Percentiles rank a stretch among this genome's conserved stretches.
Evolutionary conservation across 345 rosid species (phyloP).

Genomic region (Hevea brasiliensis): DNA sequence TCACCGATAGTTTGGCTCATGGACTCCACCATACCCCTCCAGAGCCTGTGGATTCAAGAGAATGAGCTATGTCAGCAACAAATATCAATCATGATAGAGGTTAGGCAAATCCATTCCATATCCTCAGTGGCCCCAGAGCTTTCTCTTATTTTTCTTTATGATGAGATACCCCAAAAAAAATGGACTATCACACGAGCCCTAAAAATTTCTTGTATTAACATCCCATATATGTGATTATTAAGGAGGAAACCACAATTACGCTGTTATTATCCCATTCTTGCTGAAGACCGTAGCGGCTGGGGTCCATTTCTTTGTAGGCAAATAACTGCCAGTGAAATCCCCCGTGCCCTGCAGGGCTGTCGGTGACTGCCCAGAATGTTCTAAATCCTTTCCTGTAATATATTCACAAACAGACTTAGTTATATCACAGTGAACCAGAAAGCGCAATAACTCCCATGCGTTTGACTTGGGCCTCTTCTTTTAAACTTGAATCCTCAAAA

Average conservation of each 20-base stretch:
- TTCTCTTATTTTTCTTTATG: conserved; percentile 56
- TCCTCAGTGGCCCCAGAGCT: conserved; percentile 76
- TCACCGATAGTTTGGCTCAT: conserved; percentile 81
- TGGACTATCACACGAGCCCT: conserved; percentile 68
- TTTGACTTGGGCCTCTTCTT: conserved; percentile 40
- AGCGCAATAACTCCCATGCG: conserved; percentile 40
- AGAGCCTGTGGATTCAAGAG: conserved; percentile 99
- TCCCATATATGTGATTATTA: conserved; percentile 83
- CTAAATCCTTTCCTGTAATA: conserved; percentile 69
- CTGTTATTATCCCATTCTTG: conserved; percentile 99
- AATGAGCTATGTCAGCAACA: conserved; percentile 97
- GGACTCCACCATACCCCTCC: conserved; percentile 74
- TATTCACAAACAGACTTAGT: conserved; percentile 62
- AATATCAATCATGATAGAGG: conserved; percentile 72
- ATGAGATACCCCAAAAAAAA: conserved; percentile 61
- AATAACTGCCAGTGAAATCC: conserved; percentile 28
- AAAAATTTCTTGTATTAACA: conserved; percentile 63
- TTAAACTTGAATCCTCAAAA: conserved; percentile 44
- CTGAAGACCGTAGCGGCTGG: conserved; percentile 74
- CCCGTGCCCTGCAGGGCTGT: conserved; percentile 39
- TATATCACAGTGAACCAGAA: conserved; percentile 46
- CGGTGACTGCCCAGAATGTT: conserved; percentile 46
- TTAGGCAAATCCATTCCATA: conserved; percentile 94
- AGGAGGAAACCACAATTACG: conserved; percentile 99
- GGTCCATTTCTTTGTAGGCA: conserved; percentile 65